A percentile compares a stretch with the other conserved stretches of the same genome.
phyloP scores from a whole-genome alignment of 78 protist genomes.

The slime mould (Dictyostelium discoideum) region DNA sequence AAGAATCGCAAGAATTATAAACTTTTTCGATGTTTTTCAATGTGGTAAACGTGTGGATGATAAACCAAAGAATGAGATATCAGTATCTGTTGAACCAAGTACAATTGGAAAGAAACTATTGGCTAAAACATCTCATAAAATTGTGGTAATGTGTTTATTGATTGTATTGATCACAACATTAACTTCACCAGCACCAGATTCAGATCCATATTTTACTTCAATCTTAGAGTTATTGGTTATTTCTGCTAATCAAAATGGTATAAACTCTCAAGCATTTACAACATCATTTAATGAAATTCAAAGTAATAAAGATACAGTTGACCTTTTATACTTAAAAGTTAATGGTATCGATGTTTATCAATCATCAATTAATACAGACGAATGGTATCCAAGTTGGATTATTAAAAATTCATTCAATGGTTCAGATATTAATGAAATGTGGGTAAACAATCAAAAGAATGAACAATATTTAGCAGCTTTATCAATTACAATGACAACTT shows the following conservation, averaged over 20 bases:
- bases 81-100: constrained; percentile 22
- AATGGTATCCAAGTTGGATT: constrained; percentile 45
- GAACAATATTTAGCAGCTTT: constrained; percentile 52
- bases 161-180: constrained; percentile 34
- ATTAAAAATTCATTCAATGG: not conserved
- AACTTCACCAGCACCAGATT: constrained; percentile 34
- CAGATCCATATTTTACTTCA: not conserved
- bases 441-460: constrained; percentile 38
- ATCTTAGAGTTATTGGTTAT: constrained; percentile 6
- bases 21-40: constrained; percentile 32
- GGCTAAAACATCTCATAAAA: constrained; percentile 33
- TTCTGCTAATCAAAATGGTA: constrained; percentile 1
- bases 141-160: constrained; percentile 37
- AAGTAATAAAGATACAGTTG: not conserved
- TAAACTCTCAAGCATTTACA: not conserved
- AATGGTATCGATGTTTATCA: not conserved
- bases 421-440: not conserved
- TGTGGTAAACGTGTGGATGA: not conserved
- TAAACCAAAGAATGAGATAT: constrained; percentile 3
- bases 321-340: constrained; percentile 13
- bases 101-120: constrained; percentile 43
- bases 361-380: not conserved
- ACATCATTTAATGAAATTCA: not conserved
- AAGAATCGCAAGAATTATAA: constrained; percentile 18
- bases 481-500: constrained; percentile 41